phyloP scores from a whole-genome alignment of 257 asterid genomes.

The Rauvolfia tetraphylla region DNA sequence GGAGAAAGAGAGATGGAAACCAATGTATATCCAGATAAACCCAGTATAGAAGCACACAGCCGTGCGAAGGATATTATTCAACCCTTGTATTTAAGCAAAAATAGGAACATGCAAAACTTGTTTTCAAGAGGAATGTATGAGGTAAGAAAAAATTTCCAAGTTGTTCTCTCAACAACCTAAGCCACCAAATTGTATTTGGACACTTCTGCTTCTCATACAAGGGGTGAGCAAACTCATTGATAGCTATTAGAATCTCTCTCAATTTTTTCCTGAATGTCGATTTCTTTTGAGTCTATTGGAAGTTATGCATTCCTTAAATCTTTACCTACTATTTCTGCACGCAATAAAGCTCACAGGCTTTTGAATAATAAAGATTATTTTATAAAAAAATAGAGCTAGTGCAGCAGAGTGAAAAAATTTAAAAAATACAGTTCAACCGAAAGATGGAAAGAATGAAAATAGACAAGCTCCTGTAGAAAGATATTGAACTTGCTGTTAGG shows the following conservation, averaged over 20 bases:
- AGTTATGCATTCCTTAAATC: neutral
- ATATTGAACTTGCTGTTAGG: neutral
- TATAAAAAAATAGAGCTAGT: neutral
- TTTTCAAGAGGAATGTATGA: neutral
- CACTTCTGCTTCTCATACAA: neutral
- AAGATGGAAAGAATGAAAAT: neutral
- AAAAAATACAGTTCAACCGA: neutral
- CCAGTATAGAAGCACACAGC: neutral
- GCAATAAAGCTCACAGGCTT: neutral
- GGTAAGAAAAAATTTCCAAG: neutral
- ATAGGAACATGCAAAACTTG: neutral
- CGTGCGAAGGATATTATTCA: no score
- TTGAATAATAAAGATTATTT: neutral
- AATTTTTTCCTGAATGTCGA: neutral
- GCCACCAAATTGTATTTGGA: neutral
- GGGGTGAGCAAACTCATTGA: neutral
- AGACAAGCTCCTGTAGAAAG: neutral
- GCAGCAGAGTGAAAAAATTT: neutral
- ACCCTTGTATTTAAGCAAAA: no score
- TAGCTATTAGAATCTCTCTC: neutral
- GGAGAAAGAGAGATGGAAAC: neutral
- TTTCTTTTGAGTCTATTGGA: neutral
- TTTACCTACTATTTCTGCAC: neutral
- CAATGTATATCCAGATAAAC: neutral
- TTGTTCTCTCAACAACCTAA: neutral